A percentile compares a stretch with the other conserved stretches of the same genome.
Conservation (phyloP, 83 land plant species). For the Isoetes engelmannii region DNA sequence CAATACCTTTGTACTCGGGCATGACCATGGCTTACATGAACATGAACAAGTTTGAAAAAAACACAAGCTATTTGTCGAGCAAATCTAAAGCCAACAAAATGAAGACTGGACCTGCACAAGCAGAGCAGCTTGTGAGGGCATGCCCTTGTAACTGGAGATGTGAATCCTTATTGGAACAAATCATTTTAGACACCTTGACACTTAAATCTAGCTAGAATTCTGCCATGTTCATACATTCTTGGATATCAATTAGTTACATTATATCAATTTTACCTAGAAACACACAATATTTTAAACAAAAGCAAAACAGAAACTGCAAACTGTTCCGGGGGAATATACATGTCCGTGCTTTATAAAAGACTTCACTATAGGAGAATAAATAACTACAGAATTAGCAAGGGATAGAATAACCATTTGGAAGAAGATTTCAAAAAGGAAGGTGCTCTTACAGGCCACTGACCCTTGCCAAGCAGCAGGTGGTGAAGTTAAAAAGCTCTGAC, state of each 20-base stretch:
- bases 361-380: background rate
- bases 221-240: background rate
- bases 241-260: background rate
- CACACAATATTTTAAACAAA: background rate
- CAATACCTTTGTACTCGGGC: background rate
- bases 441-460: conserved; percentile 9
- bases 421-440: background rate
- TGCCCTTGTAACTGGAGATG: background rate
- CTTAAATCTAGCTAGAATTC: background rate
- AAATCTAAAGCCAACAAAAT: background rate
- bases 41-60: background rate
- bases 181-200: background rate
- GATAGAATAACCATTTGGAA: background rate
- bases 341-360: background rate
- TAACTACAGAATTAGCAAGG: background rate
- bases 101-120: background rate
- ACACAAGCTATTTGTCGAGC: background rate
- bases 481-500: conserved; percentile 9
- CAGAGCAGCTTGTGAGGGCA: background rate
- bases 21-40: conserved; percentile 3
- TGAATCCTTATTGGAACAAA: background rate
- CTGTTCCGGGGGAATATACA: background rate
- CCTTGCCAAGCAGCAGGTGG: conserved; percentile 10
- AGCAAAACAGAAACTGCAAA: background rate
- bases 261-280: background rate